Base-by-base conservation (phyloP, 768 basidiomycete genomes). In the Neoboletus magnificus region DNA sequence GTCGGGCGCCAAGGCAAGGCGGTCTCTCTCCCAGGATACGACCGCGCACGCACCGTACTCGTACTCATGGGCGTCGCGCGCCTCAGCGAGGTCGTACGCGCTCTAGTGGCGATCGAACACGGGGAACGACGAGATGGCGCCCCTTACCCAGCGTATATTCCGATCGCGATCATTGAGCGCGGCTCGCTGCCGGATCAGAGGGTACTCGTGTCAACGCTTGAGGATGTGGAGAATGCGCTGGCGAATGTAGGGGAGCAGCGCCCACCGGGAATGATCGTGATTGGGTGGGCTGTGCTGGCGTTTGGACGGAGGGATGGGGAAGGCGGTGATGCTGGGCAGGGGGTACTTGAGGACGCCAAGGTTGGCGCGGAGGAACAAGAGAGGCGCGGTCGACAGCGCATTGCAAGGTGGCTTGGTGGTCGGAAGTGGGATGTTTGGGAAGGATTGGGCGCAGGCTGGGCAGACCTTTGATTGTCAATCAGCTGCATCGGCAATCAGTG, bases 61-160 rank as follows among this genome's bases (percentile, higher is more conserved):
- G 76, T 98, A 33, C 78, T 98, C 48, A 98, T 99, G 97, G 94
- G 96, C 42, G 92, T 98, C 25, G 97, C 96, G 18, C 78, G 97
- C 25, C 79, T 98, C 5, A 65, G 73, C 8, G 80, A 86, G 55
- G 83, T 98, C 22, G 75, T 97, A 12, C 72, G 81, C 5, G 82
- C 87, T 10, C 76, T 98, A 27, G 57, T 69, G 33, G 4, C 57
- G 61, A 66, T 32, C 60, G 51, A 43, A 9, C 37, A 42, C 4
- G 79, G 41, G 70, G 64, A 78, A 30, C 79, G 79, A 29, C 74
- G 82, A 2, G 75, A 77, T 39, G 84, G 86, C 5, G 62, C 68
- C 1, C 77, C 79, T 0, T 99, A 93, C 68, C 97, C 96, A 0
- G 60, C 74, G 0, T 73, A 88, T 63, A 76, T 82, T 18, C 97